Evolutionary conservation across 2,329 filamentous ascomycete genomes (phyloP).

Genomic region (Penicillium psychrosexuale): DNA sequence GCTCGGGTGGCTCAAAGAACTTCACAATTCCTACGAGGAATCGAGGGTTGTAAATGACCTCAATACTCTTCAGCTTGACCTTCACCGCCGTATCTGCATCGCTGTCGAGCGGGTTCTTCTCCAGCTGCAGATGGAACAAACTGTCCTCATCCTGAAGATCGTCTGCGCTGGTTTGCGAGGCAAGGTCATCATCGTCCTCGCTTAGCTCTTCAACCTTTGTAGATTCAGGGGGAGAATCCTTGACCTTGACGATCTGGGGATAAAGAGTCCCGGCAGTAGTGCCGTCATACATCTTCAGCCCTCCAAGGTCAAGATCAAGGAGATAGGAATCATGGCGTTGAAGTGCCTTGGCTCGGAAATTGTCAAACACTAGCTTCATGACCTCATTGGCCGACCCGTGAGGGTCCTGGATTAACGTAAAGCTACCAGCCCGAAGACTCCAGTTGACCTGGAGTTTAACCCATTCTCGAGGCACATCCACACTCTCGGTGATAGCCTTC

Average conservation of each 20-base stretch:
- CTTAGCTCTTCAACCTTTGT: slow-evolving; percentile 39
- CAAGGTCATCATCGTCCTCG: slow-evolving; percentile 36
- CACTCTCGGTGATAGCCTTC: slow-evolving; percentile 76
- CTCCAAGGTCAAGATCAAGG: slow-evolving; percentile 83
- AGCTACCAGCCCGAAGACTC: slow-evolving; percentile 91
- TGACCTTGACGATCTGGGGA: slow-evolving; percentile 92
- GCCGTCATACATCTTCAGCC: slow-evolving; percentile 90
- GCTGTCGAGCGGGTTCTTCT: slow-evolving; percentile 91
- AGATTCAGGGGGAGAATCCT: slow-evolving; percentile 67
- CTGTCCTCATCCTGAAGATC: slow-evolving; percentile 60
- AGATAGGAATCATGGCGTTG: slow-evolving; percentile 89
- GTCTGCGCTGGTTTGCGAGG: slow-evolving; percentile 39
- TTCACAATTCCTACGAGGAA: slow-evolving; percentile 87
- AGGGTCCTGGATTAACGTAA: slow-evolving; percentile 83
- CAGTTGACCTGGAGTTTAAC: slow-evolving; percentile 91
- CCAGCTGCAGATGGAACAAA: slow-evolving; percentile 89
- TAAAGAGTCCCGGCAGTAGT: slow-evolving; percentile 89
- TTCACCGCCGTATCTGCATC: slow-evolving; percentile 87
- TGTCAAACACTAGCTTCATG: slow-evolving; percentile 87
- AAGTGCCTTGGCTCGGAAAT: slow-evolving; percentile 84
- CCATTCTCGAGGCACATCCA: slow-evolving; percentile 86
- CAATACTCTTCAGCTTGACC: slow-evolving; percentile 89
- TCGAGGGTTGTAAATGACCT: slow-evolving; percentile 95
- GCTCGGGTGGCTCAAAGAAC: slow-evolving; percentile 94
- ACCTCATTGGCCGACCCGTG: slow-evolving; percentile 77